Evolutionary conservation across 2,329 filamentous ascomycete species (phyloP).

Genomic region (Coleophoma cylindrospora): DNA sequence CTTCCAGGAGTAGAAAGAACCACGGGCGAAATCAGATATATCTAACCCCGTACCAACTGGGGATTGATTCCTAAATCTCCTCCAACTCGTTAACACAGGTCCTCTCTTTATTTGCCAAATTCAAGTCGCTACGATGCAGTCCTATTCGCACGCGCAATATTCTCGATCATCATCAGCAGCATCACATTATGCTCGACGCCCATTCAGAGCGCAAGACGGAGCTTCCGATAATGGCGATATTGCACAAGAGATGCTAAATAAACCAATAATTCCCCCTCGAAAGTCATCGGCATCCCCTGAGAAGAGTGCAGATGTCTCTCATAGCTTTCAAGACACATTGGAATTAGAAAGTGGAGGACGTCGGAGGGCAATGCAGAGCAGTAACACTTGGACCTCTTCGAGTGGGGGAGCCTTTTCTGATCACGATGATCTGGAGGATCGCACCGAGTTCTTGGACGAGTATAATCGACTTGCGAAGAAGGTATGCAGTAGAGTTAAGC

Average conservation of each 20-base stretch:
- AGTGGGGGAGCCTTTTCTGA: conserved; percentile 44
- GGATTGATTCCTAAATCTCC: too few relatives aligned
- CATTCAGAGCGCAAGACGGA: conserved; percentile 1
- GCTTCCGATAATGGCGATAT: conserved; percentile 18
- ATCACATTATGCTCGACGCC: conserved; percentile 14
- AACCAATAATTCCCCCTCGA: conserved; percentile 13
- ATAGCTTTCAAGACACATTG: background rate
- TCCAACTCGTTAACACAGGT: too few relatives aligned
- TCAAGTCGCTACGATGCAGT: conserved; percentile 22
- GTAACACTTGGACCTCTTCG: conserved; percentile 54
- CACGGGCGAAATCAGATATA: too few relatives aligned
- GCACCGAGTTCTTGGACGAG: conserved; percentile 44
- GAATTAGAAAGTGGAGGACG: conserved; percentile 1
- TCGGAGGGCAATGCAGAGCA: conserved; percentile 23
- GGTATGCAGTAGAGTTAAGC: conserved; percentile 29
- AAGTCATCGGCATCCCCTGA: conserved; percentile 7
- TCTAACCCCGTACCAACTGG: too few relatives aligned
- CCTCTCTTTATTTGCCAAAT: conserved; percentile 1
- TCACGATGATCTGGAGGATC: conserved; percentile 42
- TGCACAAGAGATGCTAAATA: conserved; percentile 15
- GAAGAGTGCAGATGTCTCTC: background rate
- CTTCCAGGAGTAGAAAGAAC: too few relatives aligned
- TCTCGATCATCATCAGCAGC: conserved; percentile 20
- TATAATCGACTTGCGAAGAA: conserved; percentile 58
- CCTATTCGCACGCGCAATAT: conserved; percentile 23